Percentiles rank a stretch among this genome's conserved stretches.
Conservation (phyloP, 495 filamentous ascomycete species). For the Hypoxylon rickii region DNA sequence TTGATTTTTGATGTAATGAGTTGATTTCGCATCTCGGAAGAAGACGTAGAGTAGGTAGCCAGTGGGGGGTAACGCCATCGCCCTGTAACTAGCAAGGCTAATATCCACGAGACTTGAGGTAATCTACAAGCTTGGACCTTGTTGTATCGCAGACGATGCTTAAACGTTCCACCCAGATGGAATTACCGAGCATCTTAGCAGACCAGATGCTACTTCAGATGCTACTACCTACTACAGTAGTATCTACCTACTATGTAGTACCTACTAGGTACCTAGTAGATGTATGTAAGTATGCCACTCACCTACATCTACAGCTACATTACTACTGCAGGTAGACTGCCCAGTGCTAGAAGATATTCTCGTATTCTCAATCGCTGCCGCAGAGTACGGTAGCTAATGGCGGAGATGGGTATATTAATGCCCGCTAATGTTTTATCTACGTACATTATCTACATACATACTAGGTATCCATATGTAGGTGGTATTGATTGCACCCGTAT, state of each 20-base stretch:
- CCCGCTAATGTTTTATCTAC: no score
- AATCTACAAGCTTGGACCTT: slow-evolving; percentile 23
- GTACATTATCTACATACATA: no score
- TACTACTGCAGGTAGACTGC: not conserved
- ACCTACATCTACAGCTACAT: not conserved
- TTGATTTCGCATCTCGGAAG: slow-evolving; percentile 16
- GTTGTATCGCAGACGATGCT: slow-evolving; percentile 15
- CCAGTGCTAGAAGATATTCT: slow-evolving; percentile 5
- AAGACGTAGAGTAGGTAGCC: slow-evolving; percentile 1
- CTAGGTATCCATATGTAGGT: no score
- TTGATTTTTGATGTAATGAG: slow-evolving; percentile 7
- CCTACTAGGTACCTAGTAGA: not conserved
- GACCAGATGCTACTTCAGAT: slow-evolving; percentile 3
- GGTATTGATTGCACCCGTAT: no score
- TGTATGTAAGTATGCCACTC: no score
- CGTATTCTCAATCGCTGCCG: slow-evolving; percentile 23
- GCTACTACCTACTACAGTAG: not conserved
- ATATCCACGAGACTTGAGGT: slow-evolving; percentile 10
- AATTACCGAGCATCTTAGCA: slow-evolving; percentile 16
- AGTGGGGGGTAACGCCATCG: slow-evolving; percentile 26
- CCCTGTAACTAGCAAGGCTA: slow-evolving; percentile 19
- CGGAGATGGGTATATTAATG: no score
- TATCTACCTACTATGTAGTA: not conserved
- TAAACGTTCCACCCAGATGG: slow-evolving; percentile 29
- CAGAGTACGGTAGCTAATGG: slow-evolving; percentile 3